These are phyloP conservation scores for Aspergillus sp. DNA, from an alignment of 2,329 filamentous ascomycete species.

Conservation along the genomic window DNA sequence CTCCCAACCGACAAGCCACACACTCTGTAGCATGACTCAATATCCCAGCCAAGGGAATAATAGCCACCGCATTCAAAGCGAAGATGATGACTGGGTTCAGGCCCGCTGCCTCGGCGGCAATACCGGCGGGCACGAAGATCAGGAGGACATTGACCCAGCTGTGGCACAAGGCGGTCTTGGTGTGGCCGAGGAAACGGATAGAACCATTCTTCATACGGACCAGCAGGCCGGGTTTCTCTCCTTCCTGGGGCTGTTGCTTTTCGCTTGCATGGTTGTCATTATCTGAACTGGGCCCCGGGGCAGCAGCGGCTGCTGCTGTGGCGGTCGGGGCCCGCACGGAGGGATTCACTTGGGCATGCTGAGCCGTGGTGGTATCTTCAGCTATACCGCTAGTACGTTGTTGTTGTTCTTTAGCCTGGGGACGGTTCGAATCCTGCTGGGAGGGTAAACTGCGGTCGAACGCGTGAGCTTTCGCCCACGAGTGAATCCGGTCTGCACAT, in stretches of 20 bases:
- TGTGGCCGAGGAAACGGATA: slow-evolving; percentile 26
- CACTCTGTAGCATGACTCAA: slow-evolving; percentile 67
- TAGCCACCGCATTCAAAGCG: slow-evolving; percentile 65
- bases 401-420: background rate
- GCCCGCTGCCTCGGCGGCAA: slow-evolving; percentile 28
- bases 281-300: slow-evolving; percentile 10
- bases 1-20: slow-evolving; percentile 63
- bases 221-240: slow-evolving; percentile 11
- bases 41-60: slow-evolving; percentile 65
- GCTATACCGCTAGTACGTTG: too few relatives aligned
- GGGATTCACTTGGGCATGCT: slow-evolving; percentile 25
- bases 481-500: slow-evolving; percentile 27
- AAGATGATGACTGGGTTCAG: slow-evolving; percentile 58
- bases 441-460: slow-evolving; percentile 12
- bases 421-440: background rate
- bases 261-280: slow-evolving; percentile 10
- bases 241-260: background rate
- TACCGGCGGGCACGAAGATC: slow-evolving; percentile 36
- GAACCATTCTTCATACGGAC: slow-evolving; percentile 24
- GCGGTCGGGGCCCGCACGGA: slow-evolving; percentile 7
- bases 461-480: slow-evolving; percentile 36
- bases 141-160: slow-evolving; percentile 40
- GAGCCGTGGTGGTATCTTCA: background rate
- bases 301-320: background rate
- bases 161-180: slow-evolving; percentile 26